Conservation (phyloP, 768 basidiomycete genomes). For the Rhodotorula graminis region DNA sequence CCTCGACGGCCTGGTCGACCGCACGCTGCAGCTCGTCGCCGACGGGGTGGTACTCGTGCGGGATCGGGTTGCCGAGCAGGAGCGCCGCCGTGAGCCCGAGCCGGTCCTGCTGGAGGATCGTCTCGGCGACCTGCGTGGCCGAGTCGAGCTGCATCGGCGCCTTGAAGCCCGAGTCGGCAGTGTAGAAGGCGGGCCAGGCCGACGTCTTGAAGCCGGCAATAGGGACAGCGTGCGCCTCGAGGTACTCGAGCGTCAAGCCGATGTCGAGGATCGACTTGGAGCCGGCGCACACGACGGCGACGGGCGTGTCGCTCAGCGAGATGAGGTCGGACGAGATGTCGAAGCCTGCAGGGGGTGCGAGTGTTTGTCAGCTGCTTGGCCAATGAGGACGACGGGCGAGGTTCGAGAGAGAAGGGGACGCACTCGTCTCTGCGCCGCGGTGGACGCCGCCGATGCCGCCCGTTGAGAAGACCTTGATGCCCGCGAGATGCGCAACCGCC, state of each 20-base stretch:
- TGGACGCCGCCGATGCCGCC: conserved; percentile 90
- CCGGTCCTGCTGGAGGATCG: conserved; percentile 51
- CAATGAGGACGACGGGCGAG: not conserved
- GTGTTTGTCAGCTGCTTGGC: not conserved
- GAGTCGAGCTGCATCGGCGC: conserved; percentile 72
- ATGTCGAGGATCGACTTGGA: conserved; percentile 95
- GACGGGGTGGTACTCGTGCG: conserved; percentile 62
- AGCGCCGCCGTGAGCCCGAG: conserved; percentile 71
- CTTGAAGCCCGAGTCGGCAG: conserved; percentile 72
- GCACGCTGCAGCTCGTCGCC: conserved; percentile 67
- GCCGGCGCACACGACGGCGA: conserved; percentile 87
- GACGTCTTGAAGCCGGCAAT: conserved; percentile 72
- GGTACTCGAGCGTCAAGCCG: conserved; percentile 55
- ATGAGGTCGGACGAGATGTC: conserved; percentile 92
- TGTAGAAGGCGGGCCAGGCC: conserved; percentile 94
- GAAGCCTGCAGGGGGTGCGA: conserved; percentile 59
- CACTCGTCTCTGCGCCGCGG: conserved; percentile 66
- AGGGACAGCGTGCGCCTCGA: conserved; percentile 88
- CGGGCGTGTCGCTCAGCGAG: conserved; percentile 80
- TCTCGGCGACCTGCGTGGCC: conserved; percentile 62
- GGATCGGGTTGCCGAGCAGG: conserved; percentile 85
- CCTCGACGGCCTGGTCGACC: conserved; percentile 75
- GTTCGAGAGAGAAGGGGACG: conserved; percentile 19
- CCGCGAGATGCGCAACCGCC: conserved; percentile 58
- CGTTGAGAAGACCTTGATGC: conserved; percentile 88